Evolutionary conservation across 2,329 filamentous ascomycete species (phyloP), one percentile per base, ranked within the genome.

Genomic region (Cladosporium sp.): DNA sequence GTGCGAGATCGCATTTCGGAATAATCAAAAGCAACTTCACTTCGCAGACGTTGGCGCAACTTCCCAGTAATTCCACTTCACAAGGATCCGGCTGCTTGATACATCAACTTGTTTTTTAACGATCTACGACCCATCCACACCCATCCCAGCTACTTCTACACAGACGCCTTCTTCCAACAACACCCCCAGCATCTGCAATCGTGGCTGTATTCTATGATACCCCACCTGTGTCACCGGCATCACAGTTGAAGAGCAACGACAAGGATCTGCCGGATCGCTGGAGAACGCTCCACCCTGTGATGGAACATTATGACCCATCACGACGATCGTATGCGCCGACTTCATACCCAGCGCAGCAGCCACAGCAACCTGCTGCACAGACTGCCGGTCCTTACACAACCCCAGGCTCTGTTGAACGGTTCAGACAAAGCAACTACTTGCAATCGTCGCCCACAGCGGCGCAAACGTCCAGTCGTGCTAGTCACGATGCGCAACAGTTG

Each of bases 341-440:
- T 63, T 65, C 72, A 54, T 75, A 75, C 65, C 68, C 70, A 47
- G 63, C 70, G 58, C 73, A 70, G 66, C 74, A 74, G 55, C 69
- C 71, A 64, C 68, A 71, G 66, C 72, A 71, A 55, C 47, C 61
- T 65, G 18, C 69, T 65, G 62, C 78, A 70, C 74, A 78, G 72
- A 71, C 78, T 65, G 75, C 78, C 68, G 70, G 75, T 62, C 78
- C 79, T 70, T 81, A 82, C 71, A 77, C 76, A 65, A 76, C 80
- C 72, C 79, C 79, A 70, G 80, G 77, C 70, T 77, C 80, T 63
- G 76, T 79, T 71, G 83, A 84, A 70, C 80, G 83, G 71, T 84
- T 80, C 74, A 77, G 81, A 71, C 81, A 83, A 71, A 70, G 79
- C 68, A 78, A 80, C 69, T 77, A 81, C 72, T 73, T 79, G 61